phyloP scores from a whole-genome alignment of 2,329 filamentous ascomycete genomes.

The Pseudogymnoascus sp. region DNA sequence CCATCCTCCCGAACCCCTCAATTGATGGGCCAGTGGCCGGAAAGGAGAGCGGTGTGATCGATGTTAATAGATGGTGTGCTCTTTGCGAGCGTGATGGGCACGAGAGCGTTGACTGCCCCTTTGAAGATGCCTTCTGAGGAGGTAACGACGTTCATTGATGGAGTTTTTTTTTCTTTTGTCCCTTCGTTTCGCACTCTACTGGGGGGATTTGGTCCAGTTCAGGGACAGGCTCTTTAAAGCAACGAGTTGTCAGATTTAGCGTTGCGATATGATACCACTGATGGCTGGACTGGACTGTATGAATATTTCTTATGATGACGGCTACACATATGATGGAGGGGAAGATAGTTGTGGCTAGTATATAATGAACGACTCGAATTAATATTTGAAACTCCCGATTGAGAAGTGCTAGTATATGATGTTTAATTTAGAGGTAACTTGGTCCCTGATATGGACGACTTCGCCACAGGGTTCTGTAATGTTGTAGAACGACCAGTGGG shows the following conservation, averaged over 20 bases:
- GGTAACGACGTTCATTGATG: background rate
- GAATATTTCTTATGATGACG: slow-evolving; percentile 3
- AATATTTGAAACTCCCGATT: background rate
- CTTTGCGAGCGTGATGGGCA: slow-evolving; percentile 94
- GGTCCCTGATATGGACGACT: background rate
- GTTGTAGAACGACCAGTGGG: background rate
- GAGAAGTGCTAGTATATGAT: background rate
- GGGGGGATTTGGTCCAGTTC: slow-evolving; percentile 5
- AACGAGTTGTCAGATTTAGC: slow-evolving; percentile 8
- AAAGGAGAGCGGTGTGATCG: slow-evolving; percentile 68
- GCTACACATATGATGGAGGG: slow-evolving; percentile 1
- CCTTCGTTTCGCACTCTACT: background rate
- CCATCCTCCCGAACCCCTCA: slow-evolving; percentile 52
- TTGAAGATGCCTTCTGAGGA: slow-evolving; percentile 67
- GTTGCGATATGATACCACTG: slow-evolving; percentile 7
- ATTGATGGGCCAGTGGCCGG: slow-evolving; percentile 64
- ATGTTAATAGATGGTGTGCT: slow-evolving; percentile 91
- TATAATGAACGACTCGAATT: slow-evolving; percentile 5
- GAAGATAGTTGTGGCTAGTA: background rate
- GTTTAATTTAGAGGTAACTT: background rate
- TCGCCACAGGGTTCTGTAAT: background rate
- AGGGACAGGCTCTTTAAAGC: background rate
- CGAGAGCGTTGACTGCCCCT: slow-evolving; percentile 88
- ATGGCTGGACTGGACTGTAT: slow-evolving; percentile 7
- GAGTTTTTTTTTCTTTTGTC: background rate